Conservation (phyloP, 768 basidiomycete species). For the Lactarius quietus region DNA sequence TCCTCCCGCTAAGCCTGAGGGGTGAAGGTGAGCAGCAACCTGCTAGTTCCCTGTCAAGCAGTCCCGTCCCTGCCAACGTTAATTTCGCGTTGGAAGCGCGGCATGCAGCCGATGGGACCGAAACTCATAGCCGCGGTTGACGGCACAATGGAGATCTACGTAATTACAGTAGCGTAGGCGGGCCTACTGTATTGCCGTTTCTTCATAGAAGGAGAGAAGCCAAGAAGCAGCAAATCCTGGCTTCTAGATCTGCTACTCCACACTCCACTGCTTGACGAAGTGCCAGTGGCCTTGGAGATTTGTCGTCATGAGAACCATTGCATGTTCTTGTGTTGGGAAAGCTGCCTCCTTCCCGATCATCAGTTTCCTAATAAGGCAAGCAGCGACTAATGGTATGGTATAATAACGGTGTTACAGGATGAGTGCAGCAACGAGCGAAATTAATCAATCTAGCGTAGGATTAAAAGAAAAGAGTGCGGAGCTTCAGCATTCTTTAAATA, state of each 20-base stretch:
- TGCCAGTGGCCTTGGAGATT: background rate
- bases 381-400: conserved; percentile 10
- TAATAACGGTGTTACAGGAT: background rate
- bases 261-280: background rate
- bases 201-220: background rate
- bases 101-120: conserved; percentile 4
- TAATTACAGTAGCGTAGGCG: background rate
- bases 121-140: background rate
- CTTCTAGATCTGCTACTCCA: background rate
- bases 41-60: background rate
- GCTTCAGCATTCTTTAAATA: conserved; percentile 20
- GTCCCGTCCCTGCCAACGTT: conserved; percentile 6
- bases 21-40: conserved; percentile 3
- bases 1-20: background rate
- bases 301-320: conserved; percentile 11
- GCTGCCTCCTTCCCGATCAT: background rate
- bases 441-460: background rate
- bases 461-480: background rate
- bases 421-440: conserved; percentile 7
- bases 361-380: background rate
- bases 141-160: background rate
- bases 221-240: background rate
- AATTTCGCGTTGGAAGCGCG: conserved; percentile 5
- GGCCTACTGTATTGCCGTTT: conserved; percentile 1
- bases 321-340: too few species aligned